Base-by-base conservation (phyloP, 2,329 filamentous ascomycete genomes). In the Penicillium brasilianum region DNA sequence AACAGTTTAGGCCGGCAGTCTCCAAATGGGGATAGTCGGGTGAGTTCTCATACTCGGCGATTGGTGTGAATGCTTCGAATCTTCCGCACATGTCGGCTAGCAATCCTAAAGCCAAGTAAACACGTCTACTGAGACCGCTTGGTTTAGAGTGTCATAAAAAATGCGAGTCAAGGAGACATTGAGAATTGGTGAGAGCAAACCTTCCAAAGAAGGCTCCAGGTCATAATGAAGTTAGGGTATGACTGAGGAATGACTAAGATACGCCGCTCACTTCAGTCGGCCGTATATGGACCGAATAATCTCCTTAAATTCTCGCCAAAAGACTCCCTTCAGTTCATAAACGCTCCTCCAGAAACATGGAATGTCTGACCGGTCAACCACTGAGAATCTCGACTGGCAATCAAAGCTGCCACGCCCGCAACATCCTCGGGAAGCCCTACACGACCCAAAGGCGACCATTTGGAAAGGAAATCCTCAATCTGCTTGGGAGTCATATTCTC, bases 331-430 rank as follows among this genome's bases (percentile, higher is more conserved):
- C 49, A 69, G 36, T 34, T 56, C 66, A 69, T 69, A 57, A 61
- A 64, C 14, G 66, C 66, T n/a, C 67, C 67, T 10, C 67, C 66
- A 34, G 62, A 67, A 28, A 66, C 67, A 39, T 67, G 62, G 43
- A 67, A 68, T 25, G 66, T 69, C 61, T 69, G 67, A 2, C 67
- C 67, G n/a, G 67, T 69, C 64, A 69, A 55, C 67, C 67, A 69
- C 60, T 69, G 67, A 22, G 66, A 66, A 7, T 69, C 67, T 4
- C 58, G 58, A 37, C 66, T 69, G 39, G 67, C 67, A 68, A 69
- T 68, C 60, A 69, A 60, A 11, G 59, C 50, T 13, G 60, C 67
- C 57, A 68, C 65, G 4, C 62, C 64, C 18, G 67, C 55, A 48
- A 69, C 62, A 61, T 69, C 67, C 20, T 64, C 64, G 8, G 65